phyloP scores from a whole-genome alignment of 192 early-diverging fungal species.

The Entophlyctis luteolus region DNA sequence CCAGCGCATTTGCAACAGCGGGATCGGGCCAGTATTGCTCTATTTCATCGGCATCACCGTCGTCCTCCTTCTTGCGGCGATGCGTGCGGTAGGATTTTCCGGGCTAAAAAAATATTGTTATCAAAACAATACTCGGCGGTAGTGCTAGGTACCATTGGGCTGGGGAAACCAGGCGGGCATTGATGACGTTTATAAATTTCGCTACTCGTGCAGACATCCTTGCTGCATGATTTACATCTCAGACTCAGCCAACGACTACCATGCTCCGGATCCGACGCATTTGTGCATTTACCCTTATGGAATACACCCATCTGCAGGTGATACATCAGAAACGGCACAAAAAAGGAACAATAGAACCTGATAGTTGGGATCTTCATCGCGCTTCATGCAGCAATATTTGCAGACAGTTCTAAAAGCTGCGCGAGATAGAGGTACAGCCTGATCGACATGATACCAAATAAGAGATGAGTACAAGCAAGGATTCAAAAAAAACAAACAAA shows the following conservation, averaged over 20 bases:
- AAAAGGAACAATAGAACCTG: background rate
- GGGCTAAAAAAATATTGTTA: constrained; percentile 1
- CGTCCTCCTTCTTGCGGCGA: constrained; percentile 26
- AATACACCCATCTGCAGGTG: constrained; percentile 23
- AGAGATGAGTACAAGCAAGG: background rate
- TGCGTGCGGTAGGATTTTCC: constrained; percentile 26
- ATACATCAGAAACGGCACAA: too few relatives aligned
- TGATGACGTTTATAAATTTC: constrained; percentile 27
- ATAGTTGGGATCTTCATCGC: constrained; percentile 15
- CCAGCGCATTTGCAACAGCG: background rate
- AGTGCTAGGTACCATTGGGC: constrained; percentile 14
- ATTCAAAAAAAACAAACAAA: background rate
- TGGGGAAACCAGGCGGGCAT: constrained; percentile 21
- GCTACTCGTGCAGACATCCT: constrained; percentile 17
- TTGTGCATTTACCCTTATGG: constrained; percentile 26
- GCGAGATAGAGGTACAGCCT: constrained; percentile 19
- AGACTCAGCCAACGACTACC: constrained; percentile 17
- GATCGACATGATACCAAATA: background rate
- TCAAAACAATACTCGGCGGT: too few relatives aligned
- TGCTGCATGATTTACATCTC: constrained; percentile 21
- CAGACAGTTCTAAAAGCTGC: constrained; percentile 24
- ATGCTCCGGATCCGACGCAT: constrained; percentile 20
- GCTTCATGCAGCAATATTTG: constrained; percentile 24
- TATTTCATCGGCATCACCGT: constrained; percentile 22
- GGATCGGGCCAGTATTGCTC: constrained; percentile 25